Percentiles rank a stretch among this genome's conserved stretches.
phyloP scores from a whole-genome alignment of 2,329 filamentous ascomycete species.

The Aspergillus neoniger region DNA sequence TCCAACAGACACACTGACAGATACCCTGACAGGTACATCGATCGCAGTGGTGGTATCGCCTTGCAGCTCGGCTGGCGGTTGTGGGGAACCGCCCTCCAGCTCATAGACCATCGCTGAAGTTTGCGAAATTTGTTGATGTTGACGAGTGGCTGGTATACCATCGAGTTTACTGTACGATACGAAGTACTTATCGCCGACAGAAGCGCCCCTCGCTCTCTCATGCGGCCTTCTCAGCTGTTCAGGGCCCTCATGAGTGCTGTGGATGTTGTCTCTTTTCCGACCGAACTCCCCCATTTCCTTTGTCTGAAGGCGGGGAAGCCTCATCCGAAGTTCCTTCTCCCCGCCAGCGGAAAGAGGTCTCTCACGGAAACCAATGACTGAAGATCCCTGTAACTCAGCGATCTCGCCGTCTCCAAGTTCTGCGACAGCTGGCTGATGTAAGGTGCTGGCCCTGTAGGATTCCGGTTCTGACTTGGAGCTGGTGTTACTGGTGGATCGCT shows the following conservation, averaged over 20 bases:
- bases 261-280: background rate
- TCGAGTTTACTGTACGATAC: slow-evolving; percentile 24
- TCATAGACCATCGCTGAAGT: slow-evolving; percentile 35
- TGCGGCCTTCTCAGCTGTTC: background rate
- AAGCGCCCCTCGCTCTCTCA: slow-evolving; percentile 3
- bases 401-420: slow-evolving; percentile 11
- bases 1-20: background rate
- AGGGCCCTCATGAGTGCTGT: slow-evolving; percentile 1
- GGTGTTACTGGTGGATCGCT: slow-evolving; percentile 24
- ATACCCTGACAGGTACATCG: slow-evolving; percentile 15
- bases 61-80: slow-evolving; percentile 9
- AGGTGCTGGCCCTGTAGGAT: slow-evolving; percentile 7
- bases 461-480: slow-evolving; percentile 15
- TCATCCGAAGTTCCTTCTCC: slow-evolving; percentile 27
- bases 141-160: slow-evolving; percentile 17
- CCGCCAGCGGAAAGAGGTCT: slow-evolving; percentile 23
- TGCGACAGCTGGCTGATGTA: background rate
- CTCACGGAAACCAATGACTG: slow-evolving; percentile 13
- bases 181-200: slow-evolving; percentile 29
- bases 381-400: slow-evolving; percentile 16
- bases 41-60: slow-evolving; percentile 16
- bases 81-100: slow-evolving; percentile 32
- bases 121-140: slow-evolving; percentile 23
- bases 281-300: slow-evolving; percentile 13
- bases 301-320: slow-evolving; percentile 30